phyloP scores from a whole-genome alignment of 2,329 filamentous ascomycete species.

The Aspergillus neoniger region DNA sequence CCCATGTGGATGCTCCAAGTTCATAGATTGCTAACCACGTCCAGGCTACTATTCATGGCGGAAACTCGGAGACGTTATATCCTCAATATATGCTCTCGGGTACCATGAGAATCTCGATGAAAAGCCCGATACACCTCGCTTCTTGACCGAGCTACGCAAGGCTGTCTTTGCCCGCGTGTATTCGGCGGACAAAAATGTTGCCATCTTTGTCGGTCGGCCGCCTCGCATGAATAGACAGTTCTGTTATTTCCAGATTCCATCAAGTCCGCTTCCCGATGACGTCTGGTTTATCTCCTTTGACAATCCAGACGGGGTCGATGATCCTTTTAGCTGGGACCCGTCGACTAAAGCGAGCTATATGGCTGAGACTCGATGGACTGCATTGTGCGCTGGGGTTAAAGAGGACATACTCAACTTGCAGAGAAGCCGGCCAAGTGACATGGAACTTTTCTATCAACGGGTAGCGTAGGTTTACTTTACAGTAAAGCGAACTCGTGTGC shows the following conservation, averaged over 20 bases:
- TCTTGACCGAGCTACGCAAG: constrained; percentile 44
- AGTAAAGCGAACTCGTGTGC: too few relatives aligned
- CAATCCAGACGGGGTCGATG: too few relatives aligned
- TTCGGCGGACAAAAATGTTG: constrained; percentile 51
- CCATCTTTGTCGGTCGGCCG: constrained; percentile 52
- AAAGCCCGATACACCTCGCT: constrained; percentile 31
- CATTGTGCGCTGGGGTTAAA: constrained; percentile 29
- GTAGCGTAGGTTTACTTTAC: too few relatives aligned
- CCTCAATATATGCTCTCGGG: constrained; percentile 50
- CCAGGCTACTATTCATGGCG: constrained; percentile 51
- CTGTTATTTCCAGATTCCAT: constrained; percentile 37
- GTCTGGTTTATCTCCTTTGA: too few relatives aligned
- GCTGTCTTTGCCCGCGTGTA: constrained; percentile 46
- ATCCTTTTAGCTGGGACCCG: constrained; percentile 14
- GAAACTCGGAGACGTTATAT: constrained; percentile 49
- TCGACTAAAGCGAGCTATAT: constrained; percentile 25
- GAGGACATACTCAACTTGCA: constrained; percentile 30
- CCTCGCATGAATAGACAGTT: constrained; percentile 47
- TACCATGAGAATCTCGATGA: constrained; percentile 47
- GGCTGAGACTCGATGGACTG: constrained; percentile 32
- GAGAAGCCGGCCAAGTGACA: constrained; percentile 21
- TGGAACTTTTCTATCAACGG: constrained; percentile 2
- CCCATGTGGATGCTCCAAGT: too few relatives aligned
- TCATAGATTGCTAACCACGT: not conserved
- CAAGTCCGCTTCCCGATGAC: not conserved